These are phyloP conservation scores for Solanum raphanifolium DNA, from an alignment of 257 asterid genomes.

Conservation along the genomic window DNA sequence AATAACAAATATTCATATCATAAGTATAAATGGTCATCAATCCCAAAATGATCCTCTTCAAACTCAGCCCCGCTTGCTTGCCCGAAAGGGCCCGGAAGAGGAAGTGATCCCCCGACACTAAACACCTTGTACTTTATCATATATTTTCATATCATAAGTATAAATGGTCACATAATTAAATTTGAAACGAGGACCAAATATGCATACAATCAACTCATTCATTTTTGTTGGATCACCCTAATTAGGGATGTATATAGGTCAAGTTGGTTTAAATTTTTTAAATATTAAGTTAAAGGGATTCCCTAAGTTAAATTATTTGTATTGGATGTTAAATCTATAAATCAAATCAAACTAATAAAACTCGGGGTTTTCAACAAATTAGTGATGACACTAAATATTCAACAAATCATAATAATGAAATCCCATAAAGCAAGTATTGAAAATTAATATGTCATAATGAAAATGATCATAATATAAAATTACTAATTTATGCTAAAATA, in stretches of 20 bases:
- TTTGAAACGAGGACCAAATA: not conserved
- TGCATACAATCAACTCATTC: not conserved
- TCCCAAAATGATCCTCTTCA: no score
- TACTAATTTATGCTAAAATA: not conserved
- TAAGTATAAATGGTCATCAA: no score
- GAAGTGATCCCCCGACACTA: no score
- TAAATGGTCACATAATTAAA: not conserved
- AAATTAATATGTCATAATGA: not conserved
- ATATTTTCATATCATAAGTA: not conserved
- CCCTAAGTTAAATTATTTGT: no score
- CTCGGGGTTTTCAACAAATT: rapidly evolving
- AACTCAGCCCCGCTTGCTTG: no score
- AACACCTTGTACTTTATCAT: not conserved
- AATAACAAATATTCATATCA: no score
- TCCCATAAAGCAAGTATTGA: not conserved
- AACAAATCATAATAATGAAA: not conserved
- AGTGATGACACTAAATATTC: not conserved
- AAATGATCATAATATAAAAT: not conserved
- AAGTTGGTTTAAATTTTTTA: no score
- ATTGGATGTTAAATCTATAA: no score
- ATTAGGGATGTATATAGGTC: not conserved
- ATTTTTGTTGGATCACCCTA: not conserved
- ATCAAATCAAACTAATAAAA: no score
- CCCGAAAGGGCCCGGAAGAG: no score
- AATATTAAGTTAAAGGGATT: no score